phyloP scores from a whole-genome alignment of 257 asterid genomes.

The Lycium ferocissimum region DNA sequence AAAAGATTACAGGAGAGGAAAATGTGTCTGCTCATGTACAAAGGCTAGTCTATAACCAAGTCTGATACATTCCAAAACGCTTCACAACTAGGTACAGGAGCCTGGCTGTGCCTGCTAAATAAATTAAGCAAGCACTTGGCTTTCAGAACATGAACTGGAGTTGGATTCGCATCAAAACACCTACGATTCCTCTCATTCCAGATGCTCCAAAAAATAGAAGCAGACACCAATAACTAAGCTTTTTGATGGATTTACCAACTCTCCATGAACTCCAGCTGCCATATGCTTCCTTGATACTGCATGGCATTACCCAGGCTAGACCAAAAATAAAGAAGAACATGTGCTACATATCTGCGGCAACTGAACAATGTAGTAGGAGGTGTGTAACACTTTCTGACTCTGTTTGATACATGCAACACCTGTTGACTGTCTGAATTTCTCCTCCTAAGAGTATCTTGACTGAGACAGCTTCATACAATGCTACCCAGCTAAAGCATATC shows the following conservation, averaged over 20 bases:
- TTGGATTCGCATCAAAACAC: not conserved
- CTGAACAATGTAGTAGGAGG: too few relatives aligned
- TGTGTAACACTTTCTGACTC: too few relatives aligned
- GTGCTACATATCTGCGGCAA: not conserved
- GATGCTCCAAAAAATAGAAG: not conserved
- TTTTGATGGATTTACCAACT: not conserved
- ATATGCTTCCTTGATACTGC: not conserved
- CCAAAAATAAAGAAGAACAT: not conserved
- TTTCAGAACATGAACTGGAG: not conserved
- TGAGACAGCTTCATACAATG: too few relatives aligned
- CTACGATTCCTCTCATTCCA: not conserved
- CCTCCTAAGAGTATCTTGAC: too few relatives aligned
- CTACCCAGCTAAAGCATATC: too few relatives aligned
- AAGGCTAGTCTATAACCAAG: too few relatives aligned
- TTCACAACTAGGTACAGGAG: not conserved
- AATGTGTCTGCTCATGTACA: too few relatives aligned
- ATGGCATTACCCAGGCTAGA: not conserved
- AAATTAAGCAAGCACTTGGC: not conserved
- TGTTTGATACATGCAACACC: too few relatives aligned
- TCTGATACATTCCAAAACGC: not conserved
- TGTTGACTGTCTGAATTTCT: too few relatives aligned
- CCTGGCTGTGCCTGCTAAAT: not conserved
- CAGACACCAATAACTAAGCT: not conserved
- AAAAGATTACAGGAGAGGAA: too few relatives aligned
- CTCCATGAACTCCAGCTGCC: not conserved